phyloP scores from a whole-genome alignment of 768 basidiomycete species.

The Tricholoma saponaceum region DNA sequence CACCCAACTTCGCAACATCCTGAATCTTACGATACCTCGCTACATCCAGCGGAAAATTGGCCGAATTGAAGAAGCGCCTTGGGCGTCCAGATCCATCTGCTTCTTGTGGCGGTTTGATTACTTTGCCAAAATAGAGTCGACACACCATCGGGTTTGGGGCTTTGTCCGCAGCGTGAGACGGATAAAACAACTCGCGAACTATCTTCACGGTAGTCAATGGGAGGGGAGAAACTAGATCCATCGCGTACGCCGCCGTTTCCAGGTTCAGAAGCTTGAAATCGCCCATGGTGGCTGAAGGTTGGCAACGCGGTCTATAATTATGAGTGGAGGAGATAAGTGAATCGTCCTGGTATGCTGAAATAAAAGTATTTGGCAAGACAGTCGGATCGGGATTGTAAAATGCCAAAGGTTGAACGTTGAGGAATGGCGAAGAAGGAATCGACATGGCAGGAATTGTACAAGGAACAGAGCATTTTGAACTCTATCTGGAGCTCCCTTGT shows the following conservation, averaged over 20 bases:
- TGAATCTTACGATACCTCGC: neutral
- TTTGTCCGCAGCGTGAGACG: neutral
- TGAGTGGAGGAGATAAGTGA: neutral
- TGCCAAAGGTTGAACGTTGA: neutral
- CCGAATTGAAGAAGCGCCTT: neutral
- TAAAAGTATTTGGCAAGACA: neutral
- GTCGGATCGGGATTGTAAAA: neutral
- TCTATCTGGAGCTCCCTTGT: neutral
- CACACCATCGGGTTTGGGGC: neutral
- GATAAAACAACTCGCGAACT: neutral
- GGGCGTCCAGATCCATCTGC: neutral
- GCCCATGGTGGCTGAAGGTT: neutral
- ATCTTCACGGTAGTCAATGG: neutral
- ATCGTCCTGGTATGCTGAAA: too few species aligned
- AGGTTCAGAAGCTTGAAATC: neutral
- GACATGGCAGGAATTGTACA: neutral
- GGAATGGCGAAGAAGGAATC: neutral
- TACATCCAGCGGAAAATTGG: neutral
- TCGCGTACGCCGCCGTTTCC: neutral
- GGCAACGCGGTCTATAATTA: neutral
- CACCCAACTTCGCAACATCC: neutral
- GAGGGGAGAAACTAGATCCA: neutral
- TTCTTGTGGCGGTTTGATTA: too few species aligned
- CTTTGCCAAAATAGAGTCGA: neutral
- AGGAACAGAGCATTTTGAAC: neutral